phyloP scores from a whole-genome alignment of 2,329 filamentous ascomycete genomes.

The Ceratocystis eucalypticola region DNA sequence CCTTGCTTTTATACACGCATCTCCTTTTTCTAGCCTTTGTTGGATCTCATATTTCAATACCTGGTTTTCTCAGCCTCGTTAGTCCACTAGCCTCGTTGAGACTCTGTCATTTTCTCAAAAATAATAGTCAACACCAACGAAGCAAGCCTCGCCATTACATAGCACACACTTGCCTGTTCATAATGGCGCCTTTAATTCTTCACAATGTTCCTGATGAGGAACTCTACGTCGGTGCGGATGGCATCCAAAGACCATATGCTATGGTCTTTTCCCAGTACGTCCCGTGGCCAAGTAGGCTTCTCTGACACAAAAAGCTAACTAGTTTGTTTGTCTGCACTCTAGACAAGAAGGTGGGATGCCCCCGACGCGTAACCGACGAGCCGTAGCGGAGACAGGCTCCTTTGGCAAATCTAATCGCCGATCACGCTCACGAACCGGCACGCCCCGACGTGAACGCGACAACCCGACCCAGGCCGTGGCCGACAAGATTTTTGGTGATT shows the following conservation, averaged over 20 bases:
- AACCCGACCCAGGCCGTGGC: slow-evolving; percentile 49
- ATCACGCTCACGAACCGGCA: slow-evolving; percentile 48
- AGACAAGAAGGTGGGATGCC: slow-evolving; percentile 41
- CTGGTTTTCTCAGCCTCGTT: too few species aligned
- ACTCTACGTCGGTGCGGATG: slow-evolving; percentile 52
- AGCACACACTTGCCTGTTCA: slow-evolving; percentile 21
- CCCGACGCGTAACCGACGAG: slow-evolving; percentile 37
- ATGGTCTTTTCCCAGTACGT: slow-evolving; percentile 51
- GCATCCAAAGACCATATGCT: slow-evolving; percentile 50
- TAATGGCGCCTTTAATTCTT: slow-evolving; percentile 51
- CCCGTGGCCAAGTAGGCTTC: too few species aligned
- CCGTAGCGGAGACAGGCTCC: slow-evolving; percentile 47
- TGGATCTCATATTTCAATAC: too few species aligned
- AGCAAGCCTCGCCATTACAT: not conserved
- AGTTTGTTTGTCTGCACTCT: not conserved
- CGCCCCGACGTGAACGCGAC: slow-evolving; percentile 40
- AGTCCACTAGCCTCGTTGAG: too few species aligned
- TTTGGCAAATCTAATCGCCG: slow-evolving; percentile 54
- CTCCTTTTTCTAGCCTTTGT: too few species aligned
- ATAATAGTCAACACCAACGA: not conserved
- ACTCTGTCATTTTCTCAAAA: too few species aligned
- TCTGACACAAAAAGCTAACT: not conserved
- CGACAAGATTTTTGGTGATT: slow-evolving; percentile 48
- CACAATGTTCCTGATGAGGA: slow-evolving; percentile 58
- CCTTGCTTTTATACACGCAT: not conserved